Conservation (phyloP, 2,329 filamentous ascomycete species). For the Pseudodiploospora longispora region DNA sequence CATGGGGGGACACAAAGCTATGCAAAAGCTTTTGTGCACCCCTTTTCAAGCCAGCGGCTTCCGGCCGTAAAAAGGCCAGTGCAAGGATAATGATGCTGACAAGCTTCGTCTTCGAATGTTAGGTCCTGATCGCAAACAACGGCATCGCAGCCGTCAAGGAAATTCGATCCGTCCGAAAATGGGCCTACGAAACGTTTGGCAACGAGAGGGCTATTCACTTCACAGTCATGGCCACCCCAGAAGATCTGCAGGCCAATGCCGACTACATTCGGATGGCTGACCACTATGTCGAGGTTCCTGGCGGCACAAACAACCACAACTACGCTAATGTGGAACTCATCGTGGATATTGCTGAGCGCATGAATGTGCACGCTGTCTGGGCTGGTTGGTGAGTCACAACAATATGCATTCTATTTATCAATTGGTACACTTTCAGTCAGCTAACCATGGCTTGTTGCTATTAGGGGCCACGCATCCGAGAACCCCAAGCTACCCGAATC, state of each 20-base stretch:
- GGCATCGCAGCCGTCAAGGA: constrained; percentile 99
- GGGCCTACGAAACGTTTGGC: constrained; percentile 99
- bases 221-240: constrained; percentile 98
- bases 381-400: constrained; percentile 73
- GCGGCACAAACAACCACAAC: constrained; percentile 99
- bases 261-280: constrained; percentile 99
- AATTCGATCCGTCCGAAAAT: constrained; percentile 98
- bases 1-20: no score
- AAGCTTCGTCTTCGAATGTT: constrained; percentile 1
- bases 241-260: constrained; percentile 94
- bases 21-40: no score
- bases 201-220: constrained; percentile 98
- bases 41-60: no score
- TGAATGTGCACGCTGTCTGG: constrained; percentile 98
- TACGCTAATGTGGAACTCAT: constrained; percentile 99
- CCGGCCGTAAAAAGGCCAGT: no score
- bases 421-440: no score
- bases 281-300: constrained; percentile 97
- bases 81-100: no score
- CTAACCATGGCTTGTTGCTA: neutral
- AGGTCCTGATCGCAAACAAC: constrained; percentile 99
- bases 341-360: constrained; percentile 95
- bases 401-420: constrained; percentile 5
- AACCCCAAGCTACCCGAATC: constrained; percentile 97
- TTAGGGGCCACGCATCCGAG: constrained; percentile 92